A percentile compares a stretch with the other conserved stretches of the same genome.
Evolutionary conservation across 495 filamentous ascomycete species (phyloP).

Genomic region (Aspergillus haitiensis): DNA sequence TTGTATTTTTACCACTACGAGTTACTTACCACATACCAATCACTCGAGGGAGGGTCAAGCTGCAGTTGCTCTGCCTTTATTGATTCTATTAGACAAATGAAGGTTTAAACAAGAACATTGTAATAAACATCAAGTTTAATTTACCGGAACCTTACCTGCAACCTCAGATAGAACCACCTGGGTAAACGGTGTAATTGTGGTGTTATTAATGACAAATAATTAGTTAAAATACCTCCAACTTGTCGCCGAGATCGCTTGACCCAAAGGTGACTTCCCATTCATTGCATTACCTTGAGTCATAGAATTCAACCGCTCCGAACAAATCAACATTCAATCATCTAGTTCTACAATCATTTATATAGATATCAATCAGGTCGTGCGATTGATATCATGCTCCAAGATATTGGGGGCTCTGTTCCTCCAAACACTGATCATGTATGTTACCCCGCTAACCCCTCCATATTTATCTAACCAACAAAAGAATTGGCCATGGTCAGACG

Average conservation of each 20-base stretch:
- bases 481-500: neutral
- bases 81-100: no score
- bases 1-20: no score
- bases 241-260: slow-evolving; percentile 40
- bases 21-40: no score
- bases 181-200: no score
- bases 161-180: no score
- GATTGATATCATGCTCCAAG: slow-evolving; percentile 40
- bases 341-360: slow-evolving; percentile 11
- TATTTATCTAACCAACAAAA: neutral
- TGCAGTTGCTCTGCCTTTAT: no score
- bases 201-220: slow-evolving; percentile 4
- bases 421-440: slow-evolving; percentile 58
- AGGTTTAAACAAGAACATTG: no score
- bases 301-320: neutral
- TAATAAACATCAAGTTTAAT: no score
- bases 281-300: slow-evolving; percentile 12
- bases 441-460: slow-evolving; percentile 31
- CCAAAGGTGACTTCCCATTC: slow-evolving; percentile 1
- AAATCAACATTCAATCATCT: neutral
- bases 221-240: slow-evolving; percentile 22
- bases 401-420: slow-evolving; percentile 44
- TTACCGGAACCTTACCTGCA: no score
- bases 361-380: neutral
- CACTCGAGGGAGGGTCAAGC: no score